A percentile compares a stretch with the other conserved stretches of the same genome.
phyloP scores from a whole-genome alignment of 108 stramenopile genomes.

The Fragilaria crotonensis region DNA sequence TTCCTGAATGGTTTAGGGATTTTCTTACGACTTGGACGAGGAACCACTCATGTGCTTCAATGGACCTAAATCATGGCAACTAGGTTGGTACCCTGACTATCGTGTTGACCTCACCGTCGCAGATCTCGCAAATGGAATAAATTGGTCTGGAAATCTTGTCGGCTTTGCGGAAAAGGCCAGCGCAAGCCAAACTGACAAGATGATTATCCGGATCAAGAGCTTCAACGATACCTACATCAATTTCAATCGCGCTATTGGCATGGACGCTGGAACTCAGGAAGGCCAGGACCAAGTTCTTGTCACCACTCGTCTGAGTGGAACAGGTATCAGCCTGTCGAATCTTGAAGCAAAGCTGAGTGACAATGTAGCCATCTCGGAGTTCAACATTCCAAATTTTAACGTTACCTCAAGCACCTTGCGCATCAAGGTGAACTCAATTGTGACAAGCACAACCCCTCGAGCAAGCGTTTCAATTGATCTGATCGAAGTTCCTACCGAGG shows the following conservation, averaged over 20 bases:
- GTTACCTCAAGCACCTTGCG: not conserved
- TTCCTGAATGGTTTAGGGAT: conserved; percentile 14
- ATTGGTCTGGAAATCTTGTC: conserved; percentile 1
- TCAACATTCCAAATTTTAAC: not conserved
- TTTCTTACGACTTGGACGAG: not conserved
- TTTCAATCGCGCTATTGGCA: conserved; percentile 11
- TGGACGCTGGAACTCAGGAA: conserved; percentile 10
- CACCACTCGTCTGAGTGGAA: not conserved
- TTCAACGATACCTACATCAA: conserved; percentile 9
- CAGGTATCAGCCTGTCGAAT: not conserved
- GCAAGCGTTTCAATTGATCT: not conserved
- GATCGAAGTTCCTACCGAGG: not conserved
- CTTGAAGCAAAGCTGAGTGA: not conserved
- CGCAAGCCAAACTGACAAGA: no score
- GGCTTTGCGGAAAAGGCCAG: conserved; percentile 13
- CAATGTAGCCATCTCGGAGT: no score
- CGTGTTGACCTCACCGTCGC: conserved; percentile 5
- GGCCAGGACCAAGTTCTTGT: conserved; percentile 4
- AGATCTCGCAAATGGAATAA: conserved; percentile 6
- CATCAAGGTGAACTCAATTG: no score
- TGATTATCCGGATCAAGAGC: no score
- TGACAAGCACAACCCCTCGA: no score
- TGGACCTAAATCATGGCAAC: conserved; percentile 32
- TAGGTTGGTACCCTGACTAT: conserved; percentile 39
- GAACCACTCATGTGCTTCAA: conserved; percentile 39